Percentiles rank a stretch among this genome's conserved stretches.
Conservation (phyloP, 192 early-diverging fungal species). For the Umbelopsis sp. region DNA sequence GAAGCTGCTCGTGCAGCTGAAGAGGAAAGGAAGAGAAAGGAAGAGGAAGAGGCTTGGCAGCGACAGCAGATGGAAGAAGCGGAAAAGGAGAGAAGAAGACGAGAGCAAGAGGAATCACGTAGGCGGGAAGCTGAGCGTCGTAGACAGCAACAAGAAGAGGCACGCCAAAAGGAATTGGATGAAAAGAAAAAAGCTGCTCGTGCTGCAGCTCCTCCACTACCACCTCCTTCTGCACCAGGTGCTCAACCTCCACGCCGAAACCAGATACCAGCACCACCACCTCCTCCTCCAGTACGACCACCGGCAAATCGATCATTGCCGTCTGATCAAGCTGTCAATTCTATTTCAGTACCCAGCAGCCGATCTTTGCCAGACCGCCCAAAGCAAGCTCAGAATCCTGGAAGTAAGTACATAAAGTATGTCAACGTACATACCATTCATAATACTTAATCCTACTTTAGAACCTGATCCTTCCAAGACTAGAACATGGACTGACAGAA, state of each 20-base stretch:
- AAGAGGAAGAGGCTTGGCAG: slow-evolving; percentile 28
- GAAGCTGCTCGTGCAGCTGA: slow-evolving; percentile 27
- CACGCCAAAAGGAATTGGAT: slow-evolving; percentile 19
- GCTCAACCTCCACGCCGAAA: slow-evolving; percentile 23
- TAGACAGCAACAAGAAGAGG: slow-evolving; percentile 34
- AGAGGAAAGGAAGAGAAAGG: slow-evolving; percentile 19
- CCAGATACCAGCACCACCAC: slow-evolving; percentile 37
- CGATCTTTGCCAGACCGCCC: slow-evolving; percentile 31
- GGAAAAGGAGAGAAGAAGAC: slow-evolving; percentile 19
- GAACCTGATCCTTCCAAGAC: slow-evolving; percentile 33
- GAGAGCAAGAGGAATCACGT: slow-evolving; percentile 30
- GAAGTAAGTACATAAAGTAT: background rate
- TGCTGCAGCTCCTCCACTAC: slow-evolving; percentile 25
- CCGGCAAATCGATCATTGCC: background rate
- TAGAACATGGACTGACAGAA: slow-evolving; percentile 91
- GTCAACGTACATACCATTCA: no score
- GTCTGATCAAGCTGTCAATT: slow-evolving; percentile 26
- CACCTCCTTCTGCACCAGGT: slow-evolving; percentile 11
- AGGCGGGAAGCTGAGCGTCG: slow-evolving; percentile 24
- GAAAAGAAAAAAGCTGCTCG: slow-evolving; percentile 31
- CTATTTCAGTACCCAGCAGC: slow-evolving; percentile 23
- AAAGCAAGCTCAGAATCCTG: slow-evolving; percentile 25
- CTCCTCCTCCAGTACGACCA: slow-evolving; percentile 26
- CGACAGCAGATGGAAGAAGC: slow-evolving; percentile 21
- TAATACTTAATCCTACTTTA: background rate